Conservation (phyloP, 2,329 filamentous ascomycete genomes). For the Atkinsonella texensis region DNA sequence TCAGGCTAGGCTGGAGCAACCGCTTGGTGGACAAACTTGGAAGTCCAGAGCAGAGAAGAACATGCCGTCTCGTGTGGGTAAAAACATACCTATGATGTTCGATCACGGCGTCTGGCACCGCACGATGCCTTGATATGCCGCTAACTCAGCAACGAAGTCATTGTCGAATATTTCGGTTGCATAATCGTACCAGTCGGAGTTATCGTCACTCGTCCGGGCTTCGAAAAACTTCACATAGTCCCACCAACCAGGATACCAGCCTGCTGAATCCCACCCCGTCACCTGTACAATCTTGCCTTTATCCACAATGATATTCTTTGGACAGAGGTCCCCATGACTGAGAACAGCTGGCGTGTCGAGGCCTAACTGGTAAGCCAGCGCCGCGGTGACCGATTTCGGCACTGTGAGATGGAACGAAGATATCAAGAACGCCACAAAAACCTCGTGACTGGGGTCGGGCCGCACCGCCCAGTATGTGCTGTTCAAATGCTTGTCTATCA, state of each 20-base stretch:
- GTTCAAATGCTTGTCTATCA: slow-evolving; percentile 16
- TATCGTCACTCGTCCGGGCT: slow-evolving; percentile 14
- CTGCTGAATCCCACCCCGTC: slow-evolving; percentile 20
- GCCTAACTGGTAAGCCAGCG: slow-evolving; percentile 12
- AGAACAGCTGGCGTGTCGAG: slow-evolving; percentile 10
- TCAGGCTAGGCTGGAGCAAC: too few species aligned
- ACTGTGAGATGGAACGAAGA: slow-evolving; percentile 16
- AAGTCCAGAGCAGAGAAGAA: too few species aligned
- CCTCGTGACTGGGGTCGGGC: slow-evolving; percentile 5
- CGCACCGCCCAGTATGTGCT: slow-evolving; percentile 19
- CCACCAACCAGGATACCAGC: slow-evolving; percentile 23
- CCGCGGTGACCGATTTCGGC: slow-evolving; percentile 11
- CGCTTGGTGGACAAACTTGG: too few species aligned
- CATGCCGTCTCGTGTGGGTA: background rate
- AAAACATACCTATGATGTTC: background rate
- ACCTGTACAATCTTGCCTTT: slow-evolving; percentile 14
- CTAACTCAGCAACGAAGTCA: slow-evolving; percentile 15
- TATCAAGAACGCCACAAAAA: slow-evolving; percentile 16
- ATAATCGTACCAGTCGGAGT: slow-evolving; percentile 21
- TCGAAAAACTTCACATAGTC: slow-evolving; percentile 24
- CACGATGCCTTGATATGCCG: slow-evolving; percentile 19
- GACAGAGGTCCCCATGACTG: slow-evolving; percentile 16
- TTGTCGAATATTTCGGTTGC: slow-evolving; percentile 16
- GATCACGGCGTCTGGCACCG: slow-evolving; percentile 15
- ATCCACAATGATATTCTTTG: slow-evolving; percentile 18